phyloP scores from a whole-genome alignment of 495 filamentous ascomycete genomes.

The Xylaria cubensis region DNA sequence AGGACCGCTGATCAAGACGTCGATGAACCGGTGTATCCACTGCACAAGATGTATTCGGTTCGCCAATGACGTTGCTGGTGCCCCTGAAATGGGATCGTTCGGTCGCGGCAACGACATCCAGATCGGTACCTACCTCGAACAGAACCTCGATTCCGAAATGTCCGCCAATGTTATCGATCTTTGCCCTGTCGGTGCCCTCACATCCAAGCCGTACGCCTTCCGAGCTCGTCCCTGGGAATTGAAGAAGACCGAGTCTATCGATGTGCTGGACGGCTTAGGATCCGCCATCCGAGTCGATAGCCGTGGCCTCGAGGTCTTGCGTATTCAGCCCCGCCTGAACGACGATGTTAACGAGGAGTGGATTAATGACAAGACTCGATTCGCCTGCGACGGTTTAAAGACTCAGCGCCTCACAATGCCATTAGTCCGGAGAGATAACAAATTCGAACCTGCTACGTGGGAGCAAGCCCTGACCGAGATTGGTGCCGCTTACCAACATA shows the following conservation, averaged over 20 bases:
- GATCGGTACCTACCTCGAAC: conserved; percentile 96
- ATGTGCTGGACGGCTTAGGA: conserved; percentile 90
- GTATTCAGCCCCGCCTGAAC: conserved; percentile 88
- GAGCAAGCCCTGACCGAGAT: conserved; percentile 92
- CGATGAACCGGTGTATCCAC: conserved; percentile 99
- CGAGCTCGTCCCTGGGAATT: conserved; percentile 96
- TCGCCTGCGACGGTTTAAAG: conserved; percentile 96
- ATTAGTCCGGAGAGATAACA: conserved; percentile 82
- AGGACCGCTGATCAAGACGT: conserved; percentile 97
- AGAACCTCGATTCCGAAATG: conserved; percentile 87
- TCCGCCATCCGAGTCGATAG: conserved; percentile 94
- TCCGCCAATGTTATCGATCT: conserved; percentile 98
- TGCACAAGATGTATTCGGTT: conserved; percentile 98
- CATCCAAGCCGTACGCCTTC: conserved; percentile 97
- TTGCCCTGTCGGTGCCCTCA: conserved; percentile 94
- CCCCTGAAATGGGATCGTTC: conserved; percentile 90
- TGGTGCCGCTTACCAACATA: conserved; percentile 71
- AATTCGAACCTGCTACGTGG: conserved; percentile 91
- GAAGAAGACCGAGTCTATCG: conserved; percentile 89
- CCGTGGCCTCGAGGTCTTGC: conserved; percentile 95
- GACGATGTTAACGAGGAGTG: conserved; percentile 99
- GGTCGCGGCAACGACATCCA: conserved; percentile 97
- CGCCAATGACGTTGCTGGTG: conserved; percentile 95
- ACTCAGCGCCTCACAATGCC: conserved; percentile 94
- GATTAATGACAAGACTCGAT: conserved; percentile 98